Base-by-base conservation (phyloP, 2,329 filamentous ascomycete species). In the Diaporthe nobilis region DNA sequence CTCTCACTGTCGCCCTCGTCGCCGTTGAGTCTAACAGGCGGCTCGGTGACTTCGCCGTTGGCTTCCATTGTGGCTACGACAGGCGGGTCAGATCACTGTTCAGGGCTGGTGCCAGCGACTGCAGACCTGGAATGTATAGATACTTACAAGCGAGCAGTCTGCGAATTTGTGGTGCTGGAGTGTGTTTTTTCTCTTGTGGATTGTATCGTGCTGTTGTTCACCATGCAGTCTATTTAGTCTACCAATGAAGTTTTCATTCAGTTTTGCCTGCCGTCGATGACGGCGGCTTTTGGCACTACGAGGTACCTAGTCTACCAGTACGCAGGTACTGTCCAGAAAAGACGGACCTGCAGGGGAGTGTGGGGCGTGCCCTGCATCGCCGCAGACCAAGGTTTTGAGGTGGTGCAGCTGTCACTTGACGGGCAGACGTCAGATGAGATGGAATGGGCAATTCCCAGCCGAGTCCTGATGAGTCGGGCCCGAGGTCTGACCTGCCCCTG, bases 21-120 rank as follows among this genome's bases (percentile, higher is more conserved):
- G 22, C 77, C 78, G 44, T 79, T 79, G 13, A 44, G 42, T 25
- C 61, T 68, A 67, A 78, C 79, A 39, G 51, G 61, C 58, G 71
- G 53, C 58, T 49, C 42, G 51, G 31, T 49, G 31, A 37, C 65
- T 15, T 67, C 9, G 28, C 58, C 67, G 34, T 65, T 60, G 4
- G 44, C n/a, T n/a, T 70, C 70, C 75, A 77, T 77, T 9, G 31
- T 73, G 44, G 51, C 31, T 75, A 22, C 28, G 20, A 34, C 20
- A 39, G 47, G 47, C 34, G 31, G 22, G 47, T 37, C 12, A 53
- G 22, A 31, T 39, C 44, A 25, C 63, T 31, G 6, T 10, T 8
- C 22, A 15, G 44, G 12, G 12, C 47, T 25, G 13, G 20, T 39
- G 13, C 6, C 8, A 25, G 22, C 31, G 31, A 22, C 47, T 53